A percentile compares a stretch with the other conserved stretches of the same genome.
These are phyloP conservation scores for Phytophthora niederhauseri DNA, from an alignment of 352 stramenopile genomes.

Conservation along the genomic window DNA sequence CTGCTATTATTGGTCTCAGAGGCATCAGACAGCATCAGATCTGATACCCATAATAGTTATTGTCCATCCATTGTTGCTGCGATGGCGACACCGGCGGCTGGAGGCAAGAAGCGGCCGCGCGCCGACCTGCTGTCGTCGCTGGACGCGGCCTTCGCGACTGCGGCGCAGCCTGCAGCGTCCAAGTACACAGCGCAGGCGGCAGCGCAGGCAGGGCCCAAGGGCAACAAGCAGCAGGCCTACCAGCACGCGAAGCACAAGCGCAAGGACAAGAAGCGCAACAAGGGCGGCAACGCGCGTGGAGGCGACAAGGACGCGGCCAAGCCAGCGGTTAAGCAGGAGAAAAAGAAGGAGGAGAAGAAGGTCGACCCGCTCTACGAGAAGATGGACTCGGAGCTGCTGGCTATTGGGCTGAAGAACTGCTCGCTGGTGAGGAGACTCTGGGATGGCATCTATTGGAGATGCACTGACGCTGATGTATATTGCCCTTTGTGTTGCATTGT, in stretches of 20 bases:
- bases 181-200: slow-evolving; percentile 79
- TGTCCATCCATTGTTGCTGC: slow-evolving; percentile 12
- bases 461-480: background rate
- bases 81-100: slow-evolving; percentile 31
- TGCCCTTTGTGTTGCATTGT: background rate
- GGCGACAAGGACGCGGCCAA: slow-evolving; percentile 11
- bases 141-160: slow-evolving; percentile 66
- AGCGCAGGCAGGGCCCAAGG: slow-evolving; percentile 37
- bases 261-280: slow-evolving; percentile 31
- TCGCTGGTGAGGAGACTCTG: slow-evolving; percentile 49
- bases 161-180: slow-evolving; percentile 39
- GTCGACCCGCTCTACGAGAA: slow-evolving; percentile 63
- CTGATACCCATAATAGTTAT: slow-evolving; percentile 23
- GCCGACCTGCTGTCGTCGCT: slow-evolving; percentile 80
- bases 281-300: slow-evolving; percentile 10
- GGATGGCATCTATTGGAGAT: background rate
- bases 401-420: slow-evolving; percentile 71
- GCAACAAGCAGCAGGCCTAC: slow-evolving; percentile 69
- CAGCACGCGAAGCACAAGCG: slow-evolving; percentile 71
- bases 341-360: slow-evolving; percentile 18
- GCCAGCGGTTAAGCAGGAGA: background rate
- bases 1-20: slow-evolving; percentile 20
- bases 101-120: slow-evolving; percentile 65
- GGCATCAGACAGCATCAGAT: slow-evolving; percentile 11
- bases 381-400: slow-evolving; percentile 50